phyloP scores from a whole-genome alignment of 768 basidiomycete genomes.

The Chalciporus piperatus region DNA sequence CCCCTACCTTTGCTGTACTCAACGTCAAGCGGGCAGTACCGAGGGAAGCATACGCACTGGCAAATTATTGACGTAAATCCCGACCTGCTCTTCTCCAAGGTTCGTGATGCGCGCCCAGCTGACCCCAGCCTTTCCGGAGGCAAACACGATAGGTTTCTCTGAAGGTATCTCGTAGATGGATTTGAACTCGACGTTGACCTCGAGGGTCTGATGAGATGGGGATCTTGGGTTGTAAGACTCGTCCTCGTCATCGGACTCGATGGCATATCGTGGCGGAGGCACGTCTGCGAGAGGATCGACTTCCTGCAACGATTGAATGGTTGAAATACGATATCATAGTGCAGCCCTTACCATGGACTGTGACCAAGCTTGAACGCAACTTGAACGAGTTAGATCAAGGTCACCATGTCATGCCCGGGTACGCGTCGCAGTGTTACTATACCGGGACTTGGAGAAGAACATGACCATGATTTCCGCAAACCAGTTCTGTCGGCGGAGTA shows the following conservation, averaged over 20 bases:
- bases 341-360: slow-evolving; percentile 11
- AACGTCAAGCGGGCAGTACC: neutral
- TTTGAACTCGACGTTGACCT: slow-evolving; percentile 36
- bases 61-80: slow-evolving; percentile 42
- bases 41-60: slow-evolving; percentile 37
- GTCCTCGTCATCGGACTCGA: slow-evolving; percentile 71
- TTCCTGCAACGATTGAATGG: slow-evolving; percentile 36
- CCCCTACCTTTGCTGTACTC: slow-evolving; percentile 41
- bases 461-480: slow-evolving; percentile 11
- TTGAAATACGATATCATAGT: neutral
- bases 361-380: slow-evolving; percentile 1
- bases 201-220: slow-evolving; percentile 9
- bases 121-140: slow-evolving; percentile 42
- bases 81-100: slow-evolving; percentile 51
- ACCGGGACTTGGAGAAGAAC: neutral
- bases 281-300: slow-evolving; percentile 54
- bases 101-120: slow-evolving; percentile 52
- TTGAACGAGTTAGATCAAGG: neutral
- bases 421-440: neutral
- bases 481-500: neutral
- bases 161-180: slow-evolving; percentile 32
- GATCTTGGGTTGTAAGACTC: slow-evolving; percentile 46
- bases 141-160: slow-evolving; percentile 39
- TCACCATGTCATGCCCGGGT: too few species aligned
- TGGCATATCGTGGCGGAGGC: slow-evolving; percentile 55